Evolutionary conservation across 352 stramenopile genomes (phyloP).

Genomic region (Globisporangium okanoganense): DNA sequence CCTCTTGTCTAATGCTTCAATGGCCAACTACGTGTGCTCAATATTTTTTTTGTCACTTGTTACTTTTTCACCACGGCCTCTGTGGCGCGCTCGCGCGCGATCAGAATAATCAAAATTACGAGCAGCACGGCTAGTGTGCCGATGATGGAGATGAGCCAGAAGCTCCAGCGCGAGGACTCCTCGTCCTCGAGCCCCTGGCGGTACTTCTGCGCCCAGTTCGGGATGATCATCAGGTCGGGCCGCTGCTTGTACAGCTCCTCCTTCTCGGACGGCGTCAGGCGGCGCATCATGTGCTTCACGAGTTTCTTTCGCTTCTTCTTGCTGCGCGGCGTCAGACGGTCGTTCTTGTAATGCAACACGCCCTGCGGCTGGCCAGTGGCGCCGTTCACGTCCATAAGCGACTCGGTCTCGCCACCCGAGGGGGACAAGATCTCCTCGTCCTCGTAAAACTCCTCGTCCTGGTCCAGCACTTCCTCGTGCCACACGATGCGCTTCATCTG

Average conservation of each 20-base stretch:
- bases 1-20: not conserved
- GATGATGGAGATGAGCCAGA: slow-evolving; percentile 78
- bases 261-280: slow-evolving; percentile 76
- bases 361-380: slow-evolving; percentile 26
- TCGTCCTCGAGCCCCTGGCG: slow-evolving; percentile 74
- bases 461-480: slow-evolving; percentile 75
- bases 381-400: slow-evolving; percentile 45
- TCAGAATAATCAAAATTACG: slow-evolving; percentile 75
- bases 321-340: slow-evolving; percentile 55
- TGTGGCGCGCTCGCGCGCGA: slow-evolving; percentile 48
- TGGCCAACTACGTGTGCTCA: not conserved
- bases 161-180: slow-evolving; percentile 66
- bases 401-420: slow-evolving; percentile 33
- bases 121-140: slow-evolving; percentile 61
- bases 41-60: not conserved
- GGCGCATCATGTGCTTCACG: slow-evolving; percentile 70
- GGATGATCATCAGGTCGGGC: slow-evolving; percentile 84
- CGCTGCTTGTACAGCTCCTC: slow-evolving; percentile 80
- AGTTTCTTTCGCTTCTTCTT: slow-evolving; percentile 85
- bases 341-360: slow-evolving; percentile 59
- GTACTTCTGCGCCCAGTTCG: slow-evolving; percentile 88
- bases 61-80: slow-evolving; percentile 9
- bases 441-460: slow-evolving; percentile 74
- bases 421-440: slow-evolving; percentile 27
- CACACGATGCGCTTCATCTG: slow-evolving; percentile 60